Evolutionary conservation across 1,139 yeast species (phyloP), one percentile per base, ranked within the genome.

Genomic region (Geotrichum bryndzae): DNA sequence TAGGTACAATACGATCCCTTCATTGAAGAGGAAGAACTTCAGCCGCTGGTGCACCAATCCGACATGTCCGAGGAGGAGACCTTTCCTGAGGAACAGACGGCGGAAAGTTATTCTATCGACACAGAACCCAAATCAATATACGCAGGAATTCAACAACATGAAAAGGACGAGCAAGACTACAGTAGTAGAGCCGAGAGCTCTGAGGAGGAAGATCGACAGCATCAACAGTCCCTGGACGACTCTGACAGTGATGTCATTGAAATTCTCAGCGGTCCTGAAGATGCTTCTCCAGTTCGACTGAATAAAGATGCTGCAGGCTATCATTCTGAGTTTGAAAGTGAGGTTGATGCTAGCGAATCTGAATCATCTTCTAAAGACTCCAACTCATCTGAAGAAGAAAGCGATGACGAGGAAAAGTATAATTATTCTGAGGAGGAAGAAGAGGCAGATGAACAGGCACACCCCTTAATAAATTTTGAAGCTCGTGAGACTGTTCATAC

Each of bases 191-290:
- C 15, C 7, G 18, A 41, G 2, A 5, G 22, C n/a, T 41, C 46
- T 41, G 60, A 56, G n/a, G 63, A 62, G 27, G 60, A 35, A 27
- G 18, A 48, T 11, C 38, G n/a, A 31, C 59, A 54, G 22, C 53
- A 48, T 5, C 13, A 13, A 13, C 46, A n/a, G 46, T 5, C 46
- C 18, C 46, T 4, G n/a, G n/a, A n/a, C 46, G 46, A 41, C 22
- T 41, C 46, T 6, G 70, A 70, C 54, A 68, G 68, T 48, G 67
- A 67, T 27, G 66, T 67, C 1, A 70, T 66, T 54, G 72, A 67
- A 2, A 65, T 69, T 15, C 38, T 22, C 70, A 73, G 7, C 57
- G 46, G 18, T 41, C 22, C 46, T 41, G 46, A 41, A 41, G 46
- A 41, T 41, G 46, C 68, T 22, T 56, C 67, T 41, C 65, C 68